Base-by-base conservation (phyloP, 2,329 filamentous ascomycete genomes). In the Pseudogymnoascus sp. region DNA sequence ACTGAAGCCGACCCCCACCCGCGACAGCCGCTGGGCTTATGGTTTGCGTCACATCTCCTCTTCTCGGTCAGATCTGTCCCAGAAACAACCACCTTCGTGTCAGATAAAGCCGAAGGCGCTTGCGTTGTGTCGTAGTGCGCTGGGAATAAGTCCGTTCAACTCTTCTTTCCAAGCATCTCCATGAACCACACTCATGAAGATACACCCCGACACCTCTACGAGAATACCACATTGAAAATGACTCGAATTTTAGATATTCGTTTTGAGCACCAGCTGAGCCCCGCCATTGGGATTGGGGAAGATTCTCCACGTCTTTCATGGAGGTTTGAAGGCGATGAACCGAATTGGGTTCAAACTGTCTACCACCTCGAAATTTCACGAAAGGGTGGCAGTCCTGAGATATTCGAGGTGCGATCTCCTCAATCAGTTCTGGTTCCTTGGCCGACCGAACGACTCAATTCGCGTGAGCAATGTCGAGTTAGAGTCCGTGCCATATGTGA, bases 261-360 rank as follows among this genome's bases (percentile, higher is more conserved):
- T 41, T 41, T 41, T 41, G 38, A 41, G 16, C 38, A 41, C 16
- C 16, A 21, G 16, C 8, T 11, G 4, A 41, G 38, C 38, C 38
- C 38, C 3, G 72, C 75, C 16, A 66, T 81, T 2, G 79, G 79
- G 5, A 79, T 81, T 29, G 76, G 72, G 2, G 78, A 80, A 61
- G 66, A 71, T 0, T 61, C 70, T 8, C 79, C 79, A 7, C 73
- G 79, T 0, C 75, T 81, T 45, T 80, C 78, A 1, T 81, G 79
- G 78, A 21, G 38, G n/a, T 79, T 80, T 52, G 71, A 71, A 3
- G 75, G 76, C 2, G 68, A 72, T 6, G 73, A 70, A 6, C 49
- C 69, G 0, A 68, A 77, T 64, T 81, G 78, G 78, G 71, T 72
- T 4, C 79, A 81, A 65, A 71, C 67, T 5, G 68, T 72, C 6